phyloP scores from a whole-genome alignment of 768 basidiomycete species.

The Suillus decipiens region DNA sequence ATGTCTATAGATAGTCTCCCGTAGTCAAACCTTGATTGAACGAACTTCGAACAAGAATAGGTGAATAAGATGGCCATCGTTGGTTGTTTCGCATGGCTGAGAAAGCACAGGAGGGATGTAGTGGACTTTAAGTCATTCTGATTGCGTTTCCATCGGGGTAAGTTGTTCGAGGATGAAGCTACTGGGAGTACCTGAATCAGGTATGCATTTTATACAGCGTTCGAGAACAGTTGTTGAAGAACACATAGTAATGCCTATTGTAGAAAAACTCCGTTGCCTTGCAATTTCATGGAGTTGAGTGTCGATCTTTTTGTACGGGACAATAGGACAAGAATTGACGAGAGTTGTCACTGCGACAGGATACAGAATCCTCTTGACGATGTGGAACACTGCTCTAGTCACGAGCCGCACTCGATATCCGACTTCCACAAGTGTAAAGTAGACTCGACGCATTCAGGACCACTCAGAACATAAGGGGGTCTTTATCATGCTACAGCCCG shows the following conservation, averaged over 20 bases:
- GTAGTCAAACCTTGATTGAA: too few relatives aligned
- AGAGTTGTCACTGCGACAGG: not conserved
- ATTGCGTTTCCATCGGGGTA: not conserved
- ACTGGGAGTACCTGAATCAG: not conserved
- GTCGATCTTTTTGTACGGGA: not conserved
- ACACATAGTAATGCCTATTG: not conserved
- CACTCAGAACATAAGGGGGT: not conserved
- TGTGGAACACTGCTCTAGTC: not conserved
- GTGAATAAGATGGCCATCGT: slow-evolving; percentile 14
- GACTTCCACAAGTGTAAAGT: not conserved
- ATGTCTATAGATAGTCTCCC: too few relatives aligned
- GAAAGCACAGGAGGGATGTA: slow-evolving; percentile 11
- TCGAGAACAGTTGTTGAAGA: not conserved
- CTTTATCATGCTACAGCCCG: not conserved
- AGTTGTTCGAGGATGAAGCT: not conserved
- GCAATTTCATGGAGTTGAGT: not conserved
- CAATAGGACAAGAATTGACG: not conserved
- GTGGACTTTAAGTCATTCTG: slow-evolving; percentile 3
- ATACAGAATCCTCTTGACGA: not conserved
- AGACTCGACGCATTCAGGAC: not conserved
- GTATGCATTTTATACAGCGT: not conserved
- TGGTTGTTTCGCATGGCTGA: slow-evolving; percentile 11
- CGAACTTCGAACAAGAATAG: too few relatives aligned
- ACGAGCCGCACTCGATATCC: not conserved
- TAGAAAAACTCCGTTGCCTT: not conserved